These are phyloP conservation scores for Porphyrellus cyaneotinctus DNA, from an alignment of 768 basidiomycete species.

Conservation along the genomic window DNA sequence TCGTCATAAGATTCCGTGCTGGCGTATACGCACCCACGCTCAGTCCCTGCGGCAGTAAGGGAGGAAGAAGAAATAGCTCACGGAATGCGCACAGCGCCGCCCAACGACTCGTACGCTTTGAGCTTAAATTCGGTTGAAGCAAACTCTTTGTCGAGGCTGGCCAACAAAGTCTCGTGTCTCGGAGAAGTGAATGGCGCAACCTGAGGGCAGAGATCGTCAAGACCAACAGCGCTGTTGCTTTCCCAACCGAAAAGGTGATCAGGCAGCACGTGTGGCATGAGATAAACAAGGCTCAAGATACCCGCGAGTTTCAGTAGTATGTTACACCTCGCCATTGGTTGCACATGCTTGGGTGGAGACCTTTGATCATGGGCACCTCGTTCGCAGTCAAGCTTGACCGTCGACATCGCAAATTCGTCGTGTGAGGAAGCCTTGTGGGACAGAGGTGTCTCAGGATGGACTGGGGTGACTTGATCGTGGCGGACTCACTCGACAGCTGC, in stretches of 20 bases:
- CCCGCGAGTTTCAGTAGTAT: background rate
- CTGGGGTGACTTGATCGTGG: too few species aligned
- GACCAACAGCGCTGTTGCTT: background rate
- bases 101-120: slow-evolving; percentile 31
- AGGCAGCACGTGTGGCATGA: background rate
- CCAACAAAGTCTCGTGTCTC: slow-evolving; percentile 16
- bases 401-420: background rate
- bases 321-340: background rate
- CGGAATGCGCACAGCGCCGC: slow-evolving; percentile 36
- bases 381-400: slow-evolving; percentile 13
- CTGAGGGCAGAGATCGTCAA: slow-evolving; percentile 28
- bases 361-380: background rate
- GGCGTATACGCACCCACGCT: background rate
- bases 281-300: slow-evolving; percentile 11
- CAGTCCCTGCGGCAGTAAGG: background rate
- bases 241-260: background rate
- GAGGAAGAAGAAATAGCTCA: slow-evolving; percentile 4
- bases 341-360: background rate
- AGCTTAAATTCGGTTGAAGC: slow-evolving; percentile 24
- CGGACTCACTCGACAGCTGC: too few species aligned
- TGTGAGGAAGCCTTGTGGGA: background rate
- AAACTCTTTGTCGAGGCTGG: slow-evolving; percentile 25
- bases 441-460: background rate
- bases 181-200: slow-evolving; percentile 13
- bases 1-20: slow-evolving; percentile 55